Percentiles rank a stretch among this genome's conserved stretches.
phyloP scores from a whole-genome alignment of 306 rosid species.

The Inga leiocalycina region DNA sequence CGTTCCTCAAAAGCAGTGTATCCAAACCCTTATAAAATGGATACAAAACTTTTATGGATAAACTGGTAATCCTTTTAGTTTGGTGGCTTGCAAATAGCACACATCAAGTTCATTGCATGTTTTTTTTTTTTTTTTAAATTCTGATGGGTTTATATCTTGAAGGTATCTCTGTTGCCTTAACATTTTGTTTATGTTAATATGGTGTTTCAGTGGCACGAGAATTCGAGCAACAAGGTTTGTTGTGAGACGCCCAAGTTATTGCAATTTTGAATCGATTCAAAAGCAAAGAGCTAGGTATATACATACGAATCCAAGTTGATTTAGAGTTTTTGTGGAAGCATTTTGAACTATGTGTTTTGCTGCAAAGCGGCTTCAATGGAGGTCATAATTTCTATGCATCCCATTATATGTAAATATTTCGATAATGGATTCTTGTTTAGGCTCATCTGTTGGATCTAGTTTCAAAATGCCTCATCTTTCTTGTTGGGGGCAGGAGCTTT shows the following conservation, averaged over 20 bases:
- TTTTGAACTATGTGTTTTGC: constrained; percentile 12
- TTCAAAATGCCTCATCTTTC: background rate
- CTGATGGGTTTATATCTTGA: background rate
- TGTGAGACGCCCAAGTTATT: constrained; percentile 46
- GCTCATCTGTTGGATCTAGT: background rate
- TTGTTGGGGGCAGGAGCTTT: background rate
- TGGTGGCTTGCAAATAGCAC: background rate
- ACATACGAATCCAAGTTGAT: constrained; percentile 34
- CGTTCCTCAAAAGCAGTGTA: background rate
- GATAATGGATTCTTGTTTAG: background rate
- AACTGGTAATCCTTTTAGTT: background rate
- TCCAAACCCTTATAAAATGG: background rate
- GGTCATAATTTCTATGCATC: background rate
- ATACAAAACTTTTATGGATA: background rate
- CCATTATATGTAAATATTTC: background rate
- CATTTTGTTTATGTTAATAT: background rate
- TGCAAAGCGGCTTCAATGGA: background rate
- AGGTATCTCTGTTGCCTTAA: constrained; percentile 2
- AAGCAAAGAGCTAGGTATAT: constrained; percentile 35
- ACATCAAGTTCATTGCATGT: background rate
- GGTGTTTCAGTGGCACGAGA: constrained; percentile 62
- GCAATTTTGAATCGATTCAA: constrained; percentile 36
- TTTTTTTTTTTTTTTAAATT: background rate
- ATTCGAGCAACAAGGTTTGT: constrained; percentile 49
- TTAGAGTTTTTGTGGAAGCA: constrained; percentile 20